phyloP scores from a whole-genome alignment of 306 rosid genomes.

The Fagus crenata region DNA sequence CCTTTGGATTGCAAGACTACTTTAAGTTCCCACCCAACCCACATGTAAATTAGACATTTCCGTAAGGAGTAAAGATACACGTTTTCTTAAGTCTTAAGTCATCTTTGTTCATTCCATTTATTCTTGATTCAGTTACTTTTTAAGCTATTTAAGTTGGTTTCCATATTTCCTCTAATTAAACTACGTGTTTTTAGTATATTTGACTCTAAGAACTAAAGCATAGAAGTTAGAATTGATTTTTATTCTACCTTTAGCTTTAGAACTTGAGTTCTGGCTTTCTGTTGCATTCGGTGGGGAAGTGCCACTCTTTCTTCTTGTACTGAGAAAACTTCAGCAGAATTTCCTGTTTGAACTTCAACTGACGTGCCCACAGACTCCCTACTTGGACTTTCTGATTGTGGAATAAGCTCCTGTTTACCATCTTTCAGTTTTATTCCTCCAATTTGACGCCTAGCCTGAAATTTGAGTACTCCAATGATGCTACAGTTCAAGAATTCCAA shows the following conservation, averaged over 20 bases:
- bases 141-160: background rate
- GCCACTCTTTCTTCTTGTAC: slow-evolving; percentile 49
- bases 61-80: background rate
- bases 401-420: slow-evolving; percentile 31
- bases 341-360: slow-evolving; percentile 72
- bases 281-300: slow-evolving; percentile 42
- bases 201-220: slow-evolving; percentile 14
- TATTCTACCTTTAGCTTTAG: slow-evolving; percentile 59
- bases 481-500: slow-evolving; percentile 16
- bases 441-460: slow-evolving; percentile 56
- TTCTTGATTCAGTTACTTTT: background rate
- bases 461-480: slow-evolving; percentile 29
- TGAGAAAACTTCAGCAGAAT: slow-evolving; percentile 56
- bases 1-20: background rate
- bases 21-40: background rate
- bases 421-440: slow-evolving; percentile 30
- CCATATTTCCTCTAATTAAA: background rate
- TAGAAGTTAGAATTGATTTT: slow-evolving; percentile 18
- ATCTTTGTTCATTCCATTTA: background rate
- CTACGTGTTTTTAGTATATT: background rate
- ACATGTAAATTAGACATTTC: background rate
- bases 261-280: slow-evolving; percentile 50
- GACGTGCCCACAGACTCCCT: slow-evolving; percentile 63
- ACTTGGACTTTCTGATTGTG: slow-evolving; percentile 45
- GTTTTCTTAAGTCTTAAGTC: background rate